phyloP scores from a whole-genome alignment of 139 green algal species.

The Chlamydomonas sp. region DNA sequence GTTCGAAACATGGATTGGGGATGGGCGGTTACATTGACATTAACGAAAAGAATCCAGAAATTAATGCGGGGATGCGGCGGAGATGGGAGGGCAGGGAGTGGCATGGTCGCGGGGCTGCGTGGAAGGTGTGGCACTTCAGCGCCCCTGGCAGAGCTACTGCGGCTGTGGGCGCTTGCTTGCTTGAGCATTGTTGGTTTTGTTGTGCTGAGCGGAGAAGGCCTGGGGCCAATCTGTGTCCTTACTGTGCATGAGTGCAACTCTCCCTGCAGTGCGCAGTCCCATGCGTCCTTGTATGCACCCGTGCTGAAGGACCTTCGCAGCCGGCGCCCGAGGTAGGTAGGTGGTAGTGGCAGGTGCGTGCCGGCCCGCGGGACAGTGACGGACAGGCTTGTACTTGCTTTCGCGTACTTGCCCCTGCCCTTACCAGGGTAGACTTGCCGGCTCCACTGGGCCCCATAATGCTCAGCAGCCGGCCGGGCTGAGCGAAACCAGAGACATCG shows the following conservation, averaged over 20 bases:
- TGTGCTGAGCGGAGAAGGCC: no score
- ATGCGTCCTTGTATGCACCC: background rate
- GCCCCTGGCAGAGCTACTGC: no score
- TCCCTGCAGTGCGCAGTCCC: background rate
- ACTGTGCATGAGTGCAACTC: background rate
- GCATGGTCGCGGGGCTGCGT: no score
- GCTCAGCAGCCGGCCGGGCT: constrained; percentile 48
- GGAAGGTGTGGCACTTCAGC: no score
- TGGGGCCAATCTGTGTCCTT: background rate
- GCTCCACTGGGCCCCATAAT: constrained; percentile 77
- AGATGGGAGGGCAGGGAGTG: no score
- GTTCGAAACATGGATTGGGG: no score
- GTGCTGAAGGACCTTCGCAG: background rate
- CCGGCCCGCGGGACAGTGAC: background rate
- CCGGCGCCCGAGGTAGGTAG: background rate
- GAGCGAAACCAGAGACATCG: constrained; percentile 10
- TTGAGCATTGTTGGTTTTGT: background rate
- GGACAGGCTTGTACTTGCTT: background rate
- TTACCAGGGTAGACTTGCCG: constrained; percentile 78
- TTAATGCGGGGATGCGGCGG: no score
- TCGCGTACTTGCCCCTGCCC: background rate
- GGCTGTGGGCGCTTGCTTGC: no score
- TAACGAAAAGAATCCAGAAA: no score
- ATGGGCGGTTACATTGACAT: no score
- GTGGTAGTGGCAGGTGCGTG: background rate